These are phyloP conservation scores for Noccaea bulbosa DNA, from an alignment of 345 rosid species.

Conservation along the genomic window DNA sequence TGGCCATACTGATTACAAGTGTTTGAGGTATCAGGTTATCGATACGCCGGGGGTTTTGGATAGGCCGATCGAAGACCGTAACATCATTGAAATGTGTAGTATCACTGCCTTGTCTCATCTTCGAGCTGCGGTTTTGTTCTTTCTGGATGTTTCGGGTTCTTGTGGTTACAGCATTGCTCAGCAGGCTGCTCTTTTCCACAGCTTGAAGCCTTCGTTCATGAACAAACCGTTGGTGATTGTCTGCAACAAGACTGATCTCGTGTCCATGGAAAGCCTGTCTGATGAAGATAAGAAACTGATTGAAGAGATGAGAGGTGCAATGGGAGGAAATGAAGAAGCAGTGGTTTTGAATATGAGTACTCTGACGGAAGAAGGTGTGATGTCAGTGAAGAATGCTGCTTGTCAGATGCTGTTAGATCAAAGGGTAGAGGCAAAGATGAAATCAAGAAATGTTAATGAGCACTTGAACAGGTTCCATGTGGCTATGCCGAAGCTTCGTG, in stretches of 20 bases:
- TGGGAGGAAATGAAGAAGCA: conserved; percentile 59
- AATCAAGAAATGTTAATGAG: conserved; percentile 85
- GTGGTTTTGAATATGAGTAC: conserved; percentile 85
- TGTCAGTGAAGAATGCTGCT: conserved; percentile 84
- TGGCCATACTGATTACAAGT: conserved; percentile 80
- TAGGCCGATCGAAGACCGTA: conserved; percentile 58
- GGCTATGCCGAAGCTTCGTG: conserved; percentile 80
- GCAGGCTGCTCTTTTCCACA: conserved; percentile 86
- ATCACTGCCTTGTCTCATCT: conserved; percentile 89
- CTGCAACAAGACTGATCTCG: conserved; percentile 93
- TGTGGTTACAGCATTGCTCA: conserved; percentile 94
- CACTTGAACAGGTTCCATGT: conserved; percentile 84
- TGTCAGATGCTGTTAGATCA: conserved; percentile 82
- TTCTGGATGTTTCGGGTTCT: conserved; percentile 82
- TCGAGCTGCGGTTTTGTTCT: conserved; percentile 79
- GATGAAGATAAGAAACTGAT: conserved; percentile 78
- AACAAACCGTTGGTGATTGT: conserved; percentile 90
- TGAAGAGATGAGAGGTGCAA: conserved; percentile 72
- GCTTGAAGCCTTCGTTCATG: conserved; percentile 80
- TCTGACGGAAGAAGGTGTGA: conserved; percentile 77
- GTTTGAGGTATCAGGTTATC: conserved; percentile 48
- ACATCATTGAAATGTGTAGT: conserved; percentile 93
- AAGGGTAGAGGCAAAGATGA: conserved; percentile 89
- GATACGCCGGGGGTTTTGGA: conserved; percentile 32
- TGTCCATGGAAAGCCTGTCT: conserved; percentile 69